These are phyloP conservation scores for Epichloe gansuensis DNA, from an alignment of 2,329 filamentous ascomycete species.

Conservation along the genomic window DNA sequence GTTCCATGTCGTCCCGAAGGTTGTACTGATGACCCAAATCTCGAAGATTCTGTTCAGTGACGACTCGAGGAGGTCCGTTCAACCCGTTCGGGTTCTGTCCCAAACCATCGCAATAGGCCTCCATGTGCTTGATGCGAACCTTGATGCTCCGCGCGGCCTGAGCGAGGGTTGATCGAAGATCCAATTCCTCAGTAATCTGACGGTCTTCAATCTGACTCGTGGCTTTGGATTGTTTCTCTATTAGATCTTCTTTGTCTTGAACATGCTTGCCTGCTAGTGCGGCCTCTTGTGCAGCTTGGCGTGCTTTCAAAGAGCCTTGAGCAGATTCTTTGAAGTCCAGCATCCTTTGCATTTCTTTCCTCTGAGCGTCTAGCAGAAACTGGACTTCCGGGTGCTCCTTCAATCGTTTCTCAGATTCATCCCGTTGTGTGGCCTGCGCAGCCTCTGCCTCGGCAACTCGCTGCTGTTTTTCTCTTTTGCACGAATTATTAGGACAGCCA, in stretches of 20 bases:
- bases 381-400: constrained; percentile 30
- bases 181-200: constrained; percentile 50
- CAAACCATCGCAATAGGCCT: constrained; percentile 47
- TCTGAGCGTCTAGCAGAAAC: constrained; percentile 30
- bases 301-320: constrained; percentile 35
- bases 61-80: constrained; percentile 34
- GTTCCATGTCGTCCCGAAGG: constrained; percentile 44
- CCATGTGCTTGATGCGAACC: constrained; percentile 51
- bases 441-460: constrained; percentile 32
- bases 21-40: constrained; percentile 50
- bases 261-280: constrained; percentile 34
- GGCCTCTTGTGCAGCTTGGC: constrained; percentile 36
- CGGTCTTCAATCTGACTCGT: constrained; percentile 45
- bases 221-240: constrained; percentile 40
- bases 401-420: constrained; percentile 35
- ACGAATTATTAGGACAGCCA: constrained; percentile 44
- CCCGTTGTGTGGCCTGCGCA: constrained; percentile 31
- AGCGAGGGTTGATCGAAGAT: constrained; percentile 39
- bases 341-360: constrained; percentile 40
- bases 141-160: constrained; percentile 43
- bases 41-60: constrained; percentile 46
- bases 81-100: constrained; percentile 24
- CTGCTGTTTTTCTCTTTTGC: constrained; percentile 38
- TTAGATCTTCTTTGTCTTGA: constrained; percentile 37
- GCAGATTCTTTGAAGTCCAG: constrained; percentile 33